phyloP scores from a whole-genome alignment of 164 flowering plant species.

The Vitis rupestris region DNA sequence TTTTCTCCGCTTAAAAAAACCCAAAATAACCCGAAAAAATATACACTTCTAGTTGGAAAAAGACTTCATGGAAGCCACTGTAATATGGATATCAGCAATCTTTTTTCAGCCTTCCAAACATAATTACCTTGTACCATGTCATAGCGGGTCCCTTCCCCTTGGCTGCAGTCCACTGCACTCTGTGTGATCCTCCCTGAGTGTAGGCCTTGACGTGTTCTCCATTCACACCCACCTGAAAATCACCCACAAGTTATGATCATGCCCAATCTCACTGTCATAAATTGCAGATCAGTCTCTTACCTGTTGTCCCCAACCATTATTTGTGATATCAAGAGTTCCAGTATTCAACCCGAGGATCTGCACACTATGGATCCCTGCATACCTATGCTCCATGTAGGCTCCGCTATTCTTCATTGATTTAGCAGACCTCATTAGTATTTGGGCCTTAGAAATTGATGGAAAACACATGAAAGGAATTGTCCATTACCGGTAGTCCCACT shows the following conservation, averaged over 20 bases:
- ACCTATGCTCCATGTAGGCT: conserved; percentile 75
- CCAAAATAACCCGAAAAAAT: too few relatives aligned
- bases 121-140: conserved; percentile 88
- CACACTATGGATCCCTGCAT: conserved; percentile 59
- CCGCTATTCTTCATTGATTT: conserved; percentile 73
- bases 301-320: conserved; percentile 68
- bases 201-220: conserved; percentile 57
- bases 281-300: conserved; percentile 22
- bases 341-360: conserved; percentile 68
- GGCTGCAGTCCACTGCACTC: conserved; percentile 53
- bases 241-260: background rate
- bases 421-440: conserved; percentile 2
- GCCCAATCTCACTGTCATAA: too few relatives aligned
- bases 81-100: too few relatives aligned
- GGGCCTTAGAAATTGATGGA: background rate
- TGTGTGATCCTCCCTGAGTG: conserved; percentile 54
- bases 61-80: background rate
- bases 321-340: conserved; percentile 76
- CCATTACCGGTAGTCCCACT: conserved; percentile 72
- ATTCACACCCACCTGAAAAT: conserved; percentile 53
- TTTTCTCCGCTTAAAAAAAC: background rate
- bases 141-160: conserved; percentile 32
- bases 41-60: too few relatives aligned
- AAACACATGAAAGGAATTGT: background rate
- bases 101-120: background rate